Conservation (phyloP, 805 yeast species). For the Kodamaea neixiangensis region DNA sequence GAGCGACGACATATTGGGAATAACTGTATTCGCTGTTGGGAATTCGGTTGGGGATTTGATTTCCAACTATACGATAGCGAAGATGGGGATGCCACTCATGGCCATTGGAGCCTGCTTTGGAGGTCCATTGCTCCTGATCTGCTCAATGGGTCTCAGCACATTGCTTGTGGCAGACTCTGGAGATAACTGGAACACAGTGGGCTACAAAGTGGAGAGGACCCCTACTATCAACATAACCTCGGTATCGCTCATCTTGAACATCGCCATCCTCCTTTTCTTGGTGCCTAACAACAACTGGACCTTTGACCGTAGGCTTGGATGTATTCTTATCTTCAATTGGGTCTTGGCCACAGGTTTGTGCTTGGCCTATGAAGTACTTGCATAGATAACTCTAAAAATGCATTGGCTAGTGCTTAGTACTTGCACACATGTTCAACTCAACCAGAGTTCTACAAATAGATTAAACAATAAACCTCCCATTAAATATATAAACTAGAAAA, state of each 20-base stretch:
- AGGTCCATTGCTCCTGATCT: conserved; percentile 78
- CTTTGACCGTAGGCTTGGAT: conserved; percentile 37
- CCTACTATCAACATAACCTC: conserved; percentile 24
- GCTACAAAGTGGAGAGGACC: conserved; percentile 20
- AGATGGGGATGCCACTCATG: conserved; percentile 81
- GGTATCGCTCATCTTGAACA: conserved; percentile 23
- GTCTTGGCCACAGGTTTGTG: conserved; percentile 27
- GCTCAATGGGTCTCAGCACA: conserved; percentile 82
- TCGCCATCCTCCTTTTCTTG: conserved; percentile 20
- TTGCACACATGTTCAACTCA: background rate
- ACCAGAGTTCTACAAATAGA: background rate
- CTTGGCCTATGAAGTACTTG: conserved; percentile 22
- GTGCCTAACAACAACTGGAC: conserved; percentile 30
- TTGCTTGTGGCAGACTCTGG: conserved; percentile 16
- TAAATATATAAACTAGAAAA: conserved; percentile 3
- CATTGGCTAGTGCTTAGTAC: too few relatives aligned
- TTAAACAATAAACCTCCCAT: conserved; percentile 1
- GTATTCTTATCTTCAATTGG: conserved; percentile 34
- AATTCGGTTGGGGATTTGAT: conserved; percentile 90
- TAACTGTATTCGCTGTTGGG: conserved; percentile 89
- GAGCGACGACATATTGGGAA: conserved; percentile 79
- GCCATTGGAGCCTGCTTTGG: conserved; percentile 97
- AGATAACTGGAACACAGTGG: conserved; percentile 9
- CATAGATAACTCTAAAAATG: background rate
- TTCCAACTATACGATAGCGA: conserved; percentile 77